These are phyloP conservation scores for Tagetes erecta DNA, from an alignment of 129 eudicot species.

Conservation along the genomic window DNA sequence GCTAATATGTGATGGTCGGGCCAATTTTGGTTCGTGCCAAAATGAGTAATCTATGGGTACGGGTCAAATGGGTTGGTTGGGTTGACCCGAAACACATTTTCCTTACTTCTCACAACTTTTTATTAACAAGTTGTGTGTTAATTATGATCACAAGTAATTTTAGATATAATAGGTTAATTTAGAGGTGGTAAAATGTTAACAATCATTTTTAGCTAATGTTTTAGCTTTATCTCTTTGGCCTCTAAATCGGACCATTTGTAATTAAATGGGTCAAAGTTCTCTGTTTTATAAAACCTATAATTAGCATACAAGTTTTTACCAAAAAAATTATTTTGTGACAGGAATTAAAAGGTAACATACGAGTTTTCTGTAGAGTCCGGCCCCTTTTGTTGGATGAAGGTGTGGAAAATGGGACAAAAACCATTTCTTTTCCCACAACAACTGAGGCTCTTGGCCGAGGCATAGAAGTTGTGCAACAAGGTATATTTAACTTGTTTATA, in stretches of 20 bases:
- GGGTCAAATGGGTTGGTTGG: not conserved
- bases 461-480: conserved; percentile 82
- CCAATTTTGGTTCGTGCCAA: not conserved
- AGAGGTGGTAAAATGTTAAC: not conserved
- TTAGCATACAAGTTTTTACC: conserved; percentile 14
- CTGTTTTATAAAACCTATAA: not conserved
- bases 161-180: not conserved
- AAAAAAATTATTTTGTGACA: conserved; percentile 25
- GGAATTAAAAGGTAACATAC: conserved; percentile 95
- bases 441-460: conserved; percentile 79
- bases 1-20: conserved; percentile 1
- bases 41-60: not conserved
- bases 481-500: conserved; percentile 38
- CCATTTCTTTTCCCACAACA: conserved; percentile 67
- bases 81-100: not conserved
- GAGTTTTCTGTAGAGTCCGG: conserved; percentile 96
- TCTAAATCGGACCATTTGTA: not conserved
- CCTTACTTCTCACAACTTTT: not conserved
- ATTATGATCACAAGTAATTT: not conserved
- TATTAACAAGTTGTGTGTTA: not conserved
- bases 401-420: conserved; percentile 49
- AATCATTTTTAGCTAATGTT: not conserved
- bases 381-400: conserved; percentile 79
- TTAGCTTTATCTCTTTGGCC: not conserved
- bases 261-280: not conserved